Conservation (phyloP, 176 grass and related monocot species). For the Bothriochloa decipiens region DNA sequence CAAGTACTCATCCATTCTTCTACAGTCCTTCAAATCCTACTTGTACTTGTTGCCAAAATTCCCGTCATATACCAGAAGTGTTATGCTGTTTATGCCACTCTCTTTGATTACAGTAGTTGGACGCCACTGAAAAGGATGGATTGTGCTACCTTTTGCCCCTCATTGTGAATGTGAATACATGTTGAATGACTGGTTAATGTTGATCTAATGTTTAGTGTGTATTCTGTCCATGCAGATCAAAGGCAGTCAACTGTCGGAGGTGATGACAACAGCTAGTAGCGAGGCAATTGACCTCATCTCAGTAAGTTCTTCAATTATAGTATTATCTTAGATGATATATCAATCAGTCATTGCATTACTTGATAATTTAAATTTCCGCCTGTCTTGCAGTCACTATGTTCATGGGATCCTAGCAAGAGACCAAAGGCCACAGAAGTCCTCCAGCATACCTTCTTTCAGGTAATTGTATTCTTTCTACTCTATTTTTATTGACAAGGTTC, state of each 20-base stretch:
- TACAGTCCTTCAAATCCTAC: background rate
- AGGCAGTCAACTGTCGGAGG: slow-evolving; percentile 63
- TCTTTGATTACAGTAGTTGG: too few species aligned
- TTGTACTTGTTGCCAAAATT: background rate
- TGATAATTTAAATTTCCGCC: background rate
- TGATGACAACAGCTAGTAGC: slow-evolving; percentile 67
- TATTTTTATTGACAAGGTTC: background rate
- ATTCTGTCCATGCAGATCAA: slow-evolving; percentile 51
- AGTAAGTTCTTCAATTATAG: slow-evolving; percentile 53
- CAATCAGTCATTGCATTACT: background rate
- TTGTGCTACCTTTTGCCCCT: background rate
- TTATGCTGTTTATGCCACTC: too few species aligned
- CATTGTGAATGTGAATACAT: slow-evolving; percentile 27
- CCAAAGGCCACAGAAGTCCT: slow-evolving; percentile 88
- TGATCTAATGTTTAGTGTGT: too few species aligned
- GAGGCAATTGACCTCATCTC: slow-evolving; percentile 82
- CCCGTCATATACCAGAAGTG: too few species aligned
- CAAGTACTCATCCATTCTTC: slow-evolving; percentile 14
- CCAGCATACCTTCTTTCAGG: slow-evolving; percentile 89
- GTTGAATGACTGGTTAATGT: background rate
- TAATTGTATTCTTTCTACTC: slow-evolving; percentile 9
- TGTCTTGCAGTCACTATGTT: slow-evolving; percentile 71
- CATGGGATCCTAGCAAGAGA: slow-evolving; percentile 93
- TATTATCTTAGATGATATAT: slow-evolving; percentile 16
- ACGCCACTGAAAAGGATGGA: background rate